Conservation (phyloP, 2,329 filamentous ascomycete species). For the Mycosphaerella arachidis region DNA sequence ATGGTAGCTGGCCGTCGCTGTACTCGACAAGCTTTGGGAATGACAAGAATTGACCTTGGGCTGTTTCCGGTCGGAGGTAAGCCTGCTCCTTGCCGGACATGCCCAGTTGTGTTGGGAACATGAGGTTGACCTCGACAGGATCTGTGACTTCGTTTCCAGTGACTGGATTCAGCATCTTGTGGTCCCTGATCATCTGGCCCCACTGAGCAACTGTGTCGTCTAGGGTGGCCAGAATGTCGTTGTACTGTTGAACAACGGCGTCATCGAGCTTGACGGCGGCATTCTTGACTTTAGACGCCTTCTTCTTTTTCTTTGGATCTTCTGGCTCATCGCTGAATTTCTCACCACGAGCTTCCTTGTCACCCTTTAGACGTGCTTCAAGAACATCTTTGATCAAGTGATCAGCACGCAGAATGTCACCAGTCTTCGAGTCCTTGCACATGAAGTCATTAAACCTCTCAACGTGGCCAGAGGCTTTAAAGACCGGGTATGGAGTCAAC, state of each 20-base stretch:
- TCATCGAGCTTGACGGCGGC: constrained; percentile 74
- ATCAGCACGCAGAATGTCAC: constrained; percentile 92
- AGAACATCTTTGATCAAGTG: constrained; percentile 95
- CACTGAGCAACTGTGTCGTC: constrained; percentile 89
- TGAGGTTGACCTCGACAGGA: constrained; percentile 92
- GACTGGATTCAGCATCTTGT: constrained; percentile 82
- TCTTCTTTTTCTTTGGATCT: constrained; percentile 81
- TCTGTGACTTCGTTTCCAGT: constrained; percentile 72
- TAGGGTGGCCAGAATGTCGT: constrained; percentile 84
- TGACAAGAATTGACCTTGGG: constrained; percentile 96
- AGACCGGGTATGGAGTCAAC: constrained; percentile 84
- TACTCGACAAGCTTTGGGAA: constrained; percentile 95
- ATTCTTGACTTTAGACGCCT: constrained; percentile 65
- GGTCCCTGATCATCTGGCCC: constrained; percentile 81
- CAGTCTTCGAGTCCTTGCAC: constrained; percentile 85
- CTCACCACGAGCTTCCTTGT: constrained; percentile 86
- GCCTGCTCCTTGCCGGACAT: constrained; percentile 82
- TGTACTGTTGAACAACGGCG: constrained; percentile 79
- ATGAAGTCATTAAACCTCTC: constrained; percentile 99
- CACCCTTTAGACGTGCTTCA: constrained; percentile 77
- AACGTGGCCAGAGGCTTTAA: constrained; percentile 91
- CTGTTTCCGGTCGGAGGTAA: constrained; percentile 88
- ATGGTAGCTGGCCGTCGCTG: constrained; percentile 92
- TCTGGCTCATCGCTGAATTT: constrained; percentile 72
- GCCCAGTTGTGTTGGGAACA: constrained; percentile 96